Conservation (phyloP, 176 grass and related monocot genomes). For the Hordeum marinum region DNA sequence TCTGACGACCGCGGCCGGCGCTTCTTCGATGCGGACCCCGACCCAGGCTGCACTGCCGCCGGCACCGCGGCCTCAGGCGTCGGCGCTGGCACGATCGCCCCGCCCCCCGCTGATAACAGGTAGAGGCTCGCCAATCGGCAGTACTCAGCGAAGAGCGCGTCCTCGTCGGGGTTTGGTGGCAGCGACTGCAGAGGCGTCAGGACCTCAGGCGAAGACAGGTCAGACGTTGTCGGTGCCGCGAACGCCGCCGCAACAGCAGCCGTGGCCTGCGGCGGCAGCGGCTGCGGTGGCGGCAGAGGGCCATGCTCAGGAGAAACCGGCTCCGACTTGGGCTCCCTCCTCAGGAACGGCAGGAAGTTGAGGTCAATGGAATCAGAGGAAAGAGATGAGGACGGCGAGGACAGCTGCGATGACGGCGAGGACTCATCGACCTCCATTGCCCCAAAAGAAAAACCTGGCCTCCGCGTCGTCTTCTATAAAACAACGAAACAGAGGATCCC, state of each 20-base stretch:
- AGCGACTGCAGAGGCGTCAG: constrained; percentile 55
- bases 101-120: constrained; percentile 30
- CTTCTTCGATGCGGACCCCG: constrained; percentile 49
- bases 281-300: constrained; percentile 28
- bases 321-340: constrained; percentile 53
- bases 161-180: constrained; percentile 50
- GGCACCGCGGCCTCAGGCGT: constrained; percentile 9
- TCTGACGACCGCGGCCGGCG: constrained; percentile 79
- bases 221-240: constrained; percentile 7
- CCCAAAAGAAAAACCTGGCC: background rate
- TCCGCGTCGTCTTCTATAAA: background rate
- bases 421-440: constrained; percentile 35
- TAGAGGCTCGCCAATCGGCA: constrained; percentile 59
- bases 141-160: constrained; percentile 64
- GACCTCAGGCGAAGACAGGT: constrained; percentile 34
- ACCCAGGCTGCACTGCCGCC: constrained; percentile 30
- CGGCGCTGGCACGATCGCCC: constrained; percentile 37
- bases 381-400: constrained; percentile 30
- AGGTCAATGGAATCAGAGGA: constrained; percentile 52
- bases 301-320: constrained; percentile 45
- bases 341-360: constrained; percentile 50
- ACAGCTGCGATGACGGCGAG: constrained; percentile 25
- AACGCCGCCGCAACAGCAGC: background rate
- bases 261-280: background rate
- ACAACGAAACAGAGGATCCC: background rate